Evolutionary conservation across 2,329 filamentous ascomycete genomes (phyloP).

Genomic region (Dothistroma septosporum): DNA sequence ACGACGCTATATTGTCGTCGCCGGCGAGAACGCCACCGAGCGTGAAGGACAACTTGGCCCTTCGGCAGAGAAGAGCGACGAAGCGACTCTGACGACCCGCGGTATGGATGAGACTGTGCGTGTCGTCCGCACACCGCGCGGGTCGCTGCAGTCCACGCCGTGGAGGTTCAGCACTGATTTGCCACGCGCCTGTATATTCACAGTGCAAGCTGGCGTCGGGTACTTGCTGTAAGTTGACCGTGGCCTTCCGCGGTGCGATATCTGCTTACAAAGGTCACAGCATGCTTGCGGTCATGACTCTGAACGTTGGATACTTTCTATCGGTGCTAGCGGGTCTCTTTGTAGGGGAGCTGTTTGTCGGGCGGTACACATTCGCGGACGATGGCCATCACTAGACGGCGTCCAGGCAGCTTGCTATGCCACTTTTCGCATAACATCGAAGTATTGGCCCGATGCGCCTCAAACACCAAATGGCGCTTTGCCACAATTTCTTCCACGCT

Average conservation of each 20-base stretch:
- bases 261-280: conserved; percentile 45
- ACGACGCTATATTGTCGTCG: conserved; percentile 72
- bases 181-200: conserved; percentile 65
- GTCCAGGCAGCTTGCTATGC: not conserved
- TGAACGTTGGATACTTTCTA: conserved; percentile 80
- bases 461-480: too few relatives aligned
- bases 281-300: conserved; percentile 89
- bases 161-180: conserved; percentile 81
- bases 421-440: too few relatives aligned
- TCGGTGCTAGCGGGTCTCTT: conserved; percentile 77
- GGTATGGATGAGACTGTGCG: conserved; percentile 77
- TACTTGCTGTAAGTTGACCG: conserved; percentile 72
- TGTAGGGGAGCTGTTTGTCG: conserved; percentile 76
- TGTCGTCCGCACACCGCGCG: conserved; percentile 51
- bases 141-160: conserved; percentile 55
- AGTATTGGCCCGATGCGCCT: too few relatives aligned
- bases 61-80: conserved; percentile 53
- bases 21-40: conserved; percentile 54
- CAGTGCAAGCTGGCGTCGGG: conserved; percentile 68
- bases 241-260: not conserved
- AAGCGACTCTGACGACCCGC: conserved; percentile 65
- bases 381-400: conserved; percentile 37
- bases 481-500: too few relatives aligned
- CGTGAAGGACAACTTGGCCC: conserved; percentile 31
- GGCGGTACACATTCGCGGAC: conserved; percentile 57